Evolutionary conservation across 1,284 basidiomycete genomes (phyloP).

Genomic region (Heterobasidion annosum): DNA sequence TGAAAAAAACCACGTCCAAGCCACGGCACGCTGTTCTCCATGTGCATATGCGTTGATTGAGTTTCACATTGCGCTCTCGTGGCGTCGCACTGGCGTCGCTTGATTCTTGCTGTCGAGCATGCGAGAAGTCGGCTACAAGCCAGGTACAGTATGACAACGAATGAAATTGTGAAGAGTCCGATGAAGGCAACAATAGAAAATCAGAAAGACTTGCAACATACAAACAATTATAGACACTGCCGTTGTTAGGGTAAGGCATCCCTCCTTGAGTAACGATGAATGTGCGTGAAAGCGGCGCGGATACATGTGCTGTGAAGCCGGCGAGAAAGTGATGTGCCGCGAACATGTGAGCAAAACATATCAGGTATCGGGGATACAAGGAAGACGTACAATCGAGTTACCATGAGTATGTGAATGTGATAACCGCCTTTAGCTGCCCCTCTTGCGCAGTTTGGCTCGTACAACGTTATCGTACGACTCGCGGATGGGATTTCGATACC

Average conservation of each 20-base stretch:
- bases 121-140: neutral
- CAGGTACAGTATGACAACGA: neutral
- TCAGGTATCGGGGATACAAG: neutral
- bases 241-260: neutral
- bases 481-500: constrained; percentile 51
- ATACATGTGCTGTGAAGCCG: neutral
- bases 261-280: neutral
- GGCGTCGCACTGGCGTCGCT: neutral
- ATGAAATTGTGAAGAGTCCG: neutral
- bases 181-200: neutral
- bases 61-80: neutral
- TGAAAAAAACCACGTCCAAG: too few relatives aligned
- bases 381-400: neutral
- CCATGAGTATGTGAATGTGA: neutral
- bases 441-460: constrained; percentile 32
- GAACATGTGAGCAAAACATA: neutral
- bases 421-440: neutral
- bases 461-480: constrained; percentile 64
- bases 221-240: neutral
- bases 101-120: neutral
- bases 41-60: too few relatives aligned
- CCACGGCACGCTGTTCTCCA: too few relatives aligned
- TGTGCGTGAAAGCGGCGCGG: neutral
- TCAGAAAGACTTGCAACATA: neutral
- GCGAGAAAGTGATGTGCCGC: neutral